A percentile compares a stretch with the other conserved stretches of the same genome.
phyloP scores from a whole-genome alignment of 495 filamentous ascomycete genomes.

The Penicillium nucicola region DNA sequence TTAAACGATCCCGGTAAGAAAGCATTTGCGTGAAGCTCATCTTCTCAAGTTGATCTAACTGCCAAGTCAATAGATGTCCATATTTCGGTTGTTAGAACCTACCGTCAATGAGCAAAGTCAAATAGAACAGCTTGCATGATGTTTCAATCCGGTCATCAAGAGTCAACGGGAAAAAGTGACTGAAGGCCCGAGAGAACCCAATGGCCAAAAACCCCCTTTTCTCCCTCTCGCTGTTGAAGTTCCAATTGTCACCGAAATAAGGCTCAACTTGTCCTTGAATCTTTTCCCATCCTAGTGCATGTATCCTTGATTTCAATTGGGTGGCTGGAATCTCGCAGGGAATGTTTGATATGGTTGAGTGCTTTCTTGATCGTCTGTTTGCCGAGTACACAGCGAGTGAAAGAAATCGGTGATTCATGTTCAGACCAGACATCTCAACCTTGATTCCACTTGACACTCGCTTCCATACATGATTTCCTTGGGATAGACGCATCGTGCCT shows the following conservation, averaged over 20 bases:
- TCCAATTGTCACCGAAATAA: conserved; percentile 14
- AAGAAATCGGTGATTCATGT: background rate
- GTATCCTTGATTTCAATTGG: conserved; percentile 13
- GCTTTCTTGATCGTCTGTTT: background rate
- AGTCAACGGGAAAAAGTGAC: conserved; percentile 16
- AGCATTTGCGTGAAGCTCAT: conserved; percentile 18
- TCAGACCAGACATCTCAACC: background rate
- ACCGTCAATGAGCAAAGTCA: conserved; percentile 20
- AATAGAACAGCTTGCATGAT: conserved; percentile 17
- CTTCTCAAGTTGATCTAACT: conserved; percentile 22
- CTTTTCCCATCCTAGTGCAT: conserved; percentile 12
- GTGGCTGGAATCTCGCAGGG: conserved; percentile 4
- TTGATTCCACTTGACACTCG: background rate
- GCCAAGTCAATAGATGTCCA: background rate
- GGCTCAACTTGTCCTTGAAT: conserved; percentile 20
- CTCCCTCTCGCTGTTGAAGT: conserved; percentile 14
- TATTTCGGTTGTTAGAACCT: background rate
- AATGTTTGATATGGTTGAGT: background rate
- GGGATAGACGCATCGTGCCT: background rate
- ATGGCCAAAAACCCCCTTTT: conserved; percentile 12
- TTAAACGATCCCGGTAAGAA: conserved; percentile 15
- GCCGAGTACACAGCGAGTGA: background rate
- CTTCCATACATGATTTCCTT: background rate
- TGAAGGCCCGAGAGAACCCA: conserved; percentile 21
- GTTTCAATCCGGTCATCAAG: conserved; percentile 14